Conservation (phyloP, 192 early-diverging fungal genomes). For the Coemansia sp. region DNA sequence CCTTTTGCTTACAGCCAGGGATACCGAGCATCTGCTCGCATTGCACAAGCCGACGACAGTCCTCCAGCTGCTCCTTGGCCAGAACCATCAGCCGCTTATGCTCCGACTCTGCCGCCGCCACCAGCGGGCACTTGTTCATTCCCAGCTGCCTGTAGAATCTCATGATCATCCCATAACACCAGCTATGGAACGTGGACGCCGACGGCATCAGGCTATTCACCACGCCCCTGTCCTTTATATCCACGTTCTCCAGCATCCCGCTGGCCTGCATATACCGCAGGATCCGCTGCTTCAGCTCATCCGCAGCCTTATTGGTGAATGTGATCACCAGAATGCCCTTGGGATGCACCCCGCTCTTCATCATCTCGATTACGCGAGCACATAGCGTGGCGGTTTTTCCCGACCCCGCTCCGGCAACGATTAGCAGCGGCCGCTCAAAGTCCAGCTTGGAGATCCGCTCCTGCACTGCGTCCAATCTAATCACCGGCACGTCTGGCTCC, state of each 20-base stretch:
- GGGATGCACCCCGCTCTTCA: constrained; percentile 28
- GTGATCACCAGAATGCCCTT: constrained; percentile 42
- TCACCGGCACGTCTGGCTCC: neutral
- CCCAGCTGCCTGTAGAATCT: constrained; percentile 16
- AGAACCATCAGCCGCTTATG: constrained; percentile 17
- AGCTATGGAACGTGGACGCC: constrained; percentile 51
- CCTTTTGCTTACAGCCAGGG: neutral
- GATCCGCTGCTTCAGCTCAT: constrained; percentile 42
- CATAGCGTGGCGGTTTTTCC: constrained; percentile 52
- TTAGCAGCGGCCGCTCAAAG: constrained; percentile 39
- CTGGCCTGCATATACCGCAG: constrained; percentile 17
- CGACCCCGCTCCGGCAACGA: constrained; percentile 49
- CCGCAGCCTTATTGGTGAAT: constrained; percentile 54
- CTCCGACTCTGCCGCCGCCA: constrained; percentile 38
- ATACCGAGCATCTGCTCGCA: constrained; percentile 43
- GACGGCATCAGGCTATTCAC: constrained; percentile 13
- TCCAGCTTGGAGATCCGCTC: constrained; percentile 35
- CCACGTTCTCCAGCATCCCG: neutral
- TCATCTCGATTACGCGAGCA: constrained; percentile 45
- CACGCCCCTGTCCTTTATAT: neutral
- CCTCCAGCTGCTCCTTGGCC: constrained; percentile 28
- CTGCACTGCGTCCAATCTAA: constrained; percentile 32
- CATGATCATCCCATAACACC: constrained; percentile 41
- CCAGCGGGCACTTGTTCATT: constrained; percentile 18
- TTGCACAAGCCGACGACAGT: constrained; percentile 31